Percentiles rank a stretch among this genome's conserved stretches.
Evolutionary conservation across 768 basidiomycete genomes (phyloP).

Genomic region (Termitomyces sp.): DNA sequence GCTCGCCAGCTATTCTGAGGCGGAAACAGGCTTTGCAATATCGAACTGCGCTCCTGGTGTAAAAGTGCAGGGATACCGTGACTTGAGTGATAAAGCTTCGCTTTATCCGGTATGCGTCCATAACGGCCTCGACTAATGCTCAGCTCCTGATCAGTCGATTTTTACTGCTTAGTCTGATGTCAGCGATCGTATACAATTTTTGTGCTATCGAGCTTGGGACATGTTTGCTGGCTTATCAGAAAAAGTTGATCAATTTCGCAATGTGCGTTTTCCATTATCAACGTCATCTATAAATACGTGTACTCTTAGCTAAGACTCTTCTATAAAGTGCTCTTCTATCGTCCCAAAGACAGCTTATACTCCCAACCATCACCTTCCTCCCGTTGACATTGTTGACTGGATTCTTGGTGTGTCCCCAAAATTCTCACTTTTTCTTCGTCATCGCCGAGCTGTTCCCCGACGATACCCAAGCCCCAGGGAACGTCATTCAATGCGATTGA

Average conservation of each 20-base stretch:
- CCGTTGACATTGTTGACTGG: constrained; percentile 70
- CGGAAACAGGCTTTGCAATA: neutral
- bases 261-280: constrained; percentile 36
- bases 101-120: constrained; percentile 53
- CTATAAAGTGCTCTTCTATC: neutral
- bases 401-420: constrained; percentile 45
- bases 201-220: constrained; percentile 62
- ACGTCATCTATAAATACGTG: neutral
- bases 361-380: constrained; percentile 70
- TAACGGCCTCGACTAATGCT: neutral
- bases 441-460: neutral
- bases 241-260: constrained; percentile 68
- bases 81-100: constrained; percentile 62
- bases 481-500: constrained; percentile 48
- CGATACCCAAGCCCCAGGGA: too few relatives aligned
- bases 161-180: constrained; percentile 56
- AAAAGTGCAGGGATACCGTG: constrained; percentile 43
- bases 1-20: constrained; percentile 34
- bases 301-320: neutral
- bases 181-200: constrained; percentile 69
- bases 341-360: constrained; percentile 54
- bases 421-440: neutral
- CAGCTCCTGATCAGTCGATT: neutral
- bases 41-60: neutral
- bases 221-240: constrained; percentile 69